Percentiles rank a stretch among this genome's conserved stretches.
Conservation (phyloP, 225 moss, liverwort and hornwort species). For the Antitrichia curtipendula region DNA sequence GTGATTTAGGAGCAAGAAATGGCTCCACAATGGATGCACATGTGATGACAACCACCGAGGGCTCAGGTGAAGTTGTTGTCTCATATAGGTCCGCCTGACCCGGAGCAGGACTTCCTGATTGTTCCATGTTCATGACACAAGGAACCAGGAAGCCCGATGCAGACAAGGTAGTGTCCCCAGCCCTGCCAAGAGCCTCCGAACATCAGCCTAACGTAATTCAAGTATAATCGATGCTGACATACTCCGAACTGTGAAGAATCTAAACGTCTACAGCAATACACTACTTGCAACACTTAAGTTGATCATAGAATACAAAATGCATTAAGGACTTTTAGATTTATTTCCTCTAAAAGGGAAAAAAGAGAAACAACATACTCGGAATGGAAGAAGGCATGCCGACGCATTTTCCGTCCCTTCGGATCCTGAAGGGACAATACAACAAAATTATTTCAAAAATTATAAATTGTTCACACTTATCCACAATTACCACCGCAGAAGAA, state of each 20-base stretch:
- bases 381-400: conserved; percentile 96
- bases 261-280: not conserved
- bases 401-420: conserved; percentile 97
- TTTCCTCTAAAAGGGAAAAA: not conserved
- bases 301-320: not conserved
- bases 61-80: conserved; percentile 41
- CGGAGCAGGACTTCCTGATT: conserved; percentile 14
- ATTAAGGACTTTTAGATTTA: not conserved
- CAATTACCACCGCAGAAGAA: not conserved
- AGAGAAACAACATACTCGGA: conserved; percentile 61
- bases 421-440: conserved; percentile 29
- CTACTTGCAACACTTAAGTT: not conserved
- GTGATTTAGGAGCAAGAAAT: conserved; percentile 70
- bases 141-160: conserved; percentile 87
- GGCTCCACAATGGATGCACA: conserved; percentile 99
- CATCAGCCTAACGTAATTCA: not conserved
- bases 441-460: not conserved
- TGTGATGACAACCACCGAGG: conserved; percentile 78
- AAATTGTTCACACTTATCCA: not conserved
- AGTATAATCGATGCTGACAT: not conserved
- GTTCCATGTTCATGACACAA: conserved; percentile 44
- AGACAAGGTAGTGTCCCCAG: conserved; percentile 94
- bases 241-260: not conserved
- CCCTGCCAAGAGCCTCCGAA: conserved; percentile 36
- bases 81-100: conserved; percentile 27